phyloP scores from a whole-genome alignment of 2,329 filamentous ascomycete genomes.

The Paradendryphiella salina region DNA sequence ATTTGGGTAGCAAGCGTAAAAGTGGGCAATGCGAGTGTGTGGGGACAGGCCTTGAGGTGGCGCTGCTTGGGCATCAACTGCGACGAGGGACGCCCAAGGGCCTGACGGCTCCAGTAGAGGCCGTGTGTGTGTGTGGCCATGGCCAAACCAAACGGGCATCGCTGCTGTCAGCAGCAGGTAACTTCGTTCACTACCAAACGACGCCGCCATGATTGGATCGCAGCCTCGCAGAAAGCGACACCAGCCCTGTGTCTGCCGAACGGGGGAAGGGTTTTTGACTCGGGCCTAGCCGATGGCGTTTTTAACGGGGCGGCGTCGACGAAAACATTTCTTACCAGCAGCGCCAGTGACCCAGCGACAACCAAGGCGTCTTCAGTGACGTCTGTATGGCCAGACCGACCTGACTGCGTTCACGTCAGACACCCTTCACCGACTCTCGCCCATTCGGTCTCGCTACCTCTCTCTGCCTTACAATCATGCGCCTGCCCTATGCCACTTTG shows the following conservation, averaged over 20 bases:
- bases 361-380: slow-evolving; percentile 6
- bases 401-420: slow-evolving; percentile 1
- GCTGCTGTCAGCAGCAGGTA: not conserved
- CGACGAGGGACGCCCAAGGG: slow-evolving; percentile 16
- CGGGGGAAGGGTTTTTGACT: not conserved
- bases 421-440: slow-evolving; percentile 29
- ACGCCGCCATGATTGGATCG: too few species aligned
- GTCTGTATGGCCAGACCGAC: not conserved
- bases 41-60: slow-evolving; percentile 28
- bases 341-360: slow-evolving; percentile 11
- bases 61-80: slow-evolving; percentile 36
- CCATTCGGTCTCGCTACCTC: not conserved
- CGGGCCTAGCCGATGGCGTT: slow-evolving; percentile 8
- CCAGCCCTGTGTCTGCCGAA: not conserved
- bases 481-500: too few species aligned
- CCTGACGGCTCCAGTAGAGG: not conserved
- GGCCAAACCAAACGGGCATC: slow-evolving; percentile 1
- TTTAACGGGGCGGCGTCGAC: not conserved
- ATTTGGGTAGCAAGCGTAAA: slow-evolving; percentile 35
- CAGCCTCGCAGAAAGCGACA: too few species aligned
- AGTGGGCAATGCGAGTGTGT: slow-evolving; percentile 30
- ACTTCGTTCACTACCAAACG: too few species aligned
- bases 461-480: not conserved
- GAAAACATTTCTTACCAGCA: slow-evolving; percentile 5
- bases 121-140: too few species aligned